Percentiles rank a stretch among this genome's conserved stretches.
Conservation (phyloP, 164 flowering plant species). For the Taxillus chinensis region DNA sequence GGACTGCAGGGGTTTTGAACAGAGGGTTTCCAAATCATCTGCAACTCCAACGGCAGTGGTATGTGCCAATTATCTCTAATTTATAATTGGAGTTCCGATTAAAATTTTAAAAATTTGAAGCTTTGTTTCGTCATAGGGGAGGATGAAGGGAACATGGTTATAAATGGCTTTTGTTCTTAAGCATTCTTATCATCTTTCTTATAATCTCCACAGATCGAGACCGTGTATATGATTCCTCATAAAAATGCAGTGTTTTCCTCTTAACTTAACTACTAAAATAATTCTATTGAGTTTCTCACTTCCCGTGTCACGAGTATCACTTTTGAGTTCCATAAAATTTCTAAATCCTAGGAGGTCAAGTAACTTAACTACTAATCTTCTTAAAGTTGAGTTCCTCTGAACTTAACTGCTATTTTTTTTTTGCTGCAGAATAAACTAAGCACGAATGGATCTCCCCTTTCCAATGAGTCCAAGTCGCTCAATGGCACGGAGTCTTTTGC, state of each 20-base stretch:
- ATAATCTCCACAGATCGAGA: too few species aligned
- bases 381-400: too few species aligned
- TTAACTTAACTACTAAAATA: too few species aligned
- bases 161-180: too few species aligned
- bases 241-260: too few species aligned
- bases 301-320: too few species aligned
- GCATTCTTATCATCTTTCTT: too few species aligned
- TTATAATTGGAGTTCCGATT: too few species aligned
- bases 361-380: too few species aligned
- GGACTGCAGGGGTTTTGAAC: slow-evolving; percentile 43
- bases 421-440: slow-evolving; percentile 21
- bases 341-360: not conserved
- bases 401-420: not conserved
- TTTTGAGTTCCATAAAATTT: not conserved
- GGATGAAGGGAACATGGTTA: too few species aligned
- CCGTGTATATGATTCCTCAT: too few species aligned
- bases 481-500: slow-evolving; percentile 9
- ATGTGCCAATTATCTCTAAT: not conserved
- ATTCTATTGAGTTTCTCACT: too few species aligned
- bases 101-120: not conserved
- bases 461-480: slow-evolving; percentile 8
- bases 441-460: slow-evolving; percentile 7
- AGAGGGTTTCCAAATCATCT: slow-evolving; percentile 32
- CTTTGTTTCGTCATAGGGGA: not conserved
- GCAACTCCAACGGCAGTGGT: slow-evolving; percentile 18